Base-by-base conservation (phyloP, 306 rosid species). In the Cucurbita ficifolia region DNA sequence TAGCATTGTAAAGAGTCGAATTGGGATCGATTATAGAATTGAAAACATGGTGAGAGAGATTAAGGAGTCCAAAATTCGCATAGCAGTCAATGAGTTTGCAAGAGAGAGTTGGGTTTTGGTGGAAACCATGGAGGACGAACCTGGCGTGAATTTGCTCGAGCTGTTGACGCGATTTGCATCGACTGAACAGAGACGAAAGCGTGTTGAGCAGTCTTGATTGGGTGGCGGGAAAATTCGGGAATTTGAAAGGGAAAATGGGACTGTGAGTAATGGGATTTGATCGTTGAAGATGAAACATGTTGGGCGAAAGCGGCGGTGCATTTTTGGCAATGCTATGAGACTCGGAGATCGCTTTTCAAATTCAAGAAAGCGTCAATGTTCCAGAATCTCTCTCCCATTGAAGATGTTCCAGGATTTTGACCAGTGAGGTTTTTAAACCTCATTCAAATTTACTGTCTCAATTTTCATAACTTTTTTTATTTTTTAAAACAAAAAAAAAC, bases 41-140 rank as follows among this genome's bases (percentile, higher is more conserved):
- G 72, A 87, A 85, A 75, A 91, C 74, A 65, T 72, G 83, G 8
- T 52, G 82, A 8, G 92, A 81, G 74, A 77, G 79, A 46, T 54
- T 6, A 59, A 77, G 74, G 70, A 78, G 76, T 74, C 90, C 89
- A 48, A 87, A 81, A n/a, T 77, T 82, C 80, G 90, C 84, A 61
- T 88, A 91, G 76, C 57, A 77, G 58, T 78, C 87, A 4, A 90
- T 77, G 74, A 90, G 92, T 55, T 82, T 60, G 81, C 84, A 82
- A 46, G 89, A 84, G 79, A 88, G 82, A 19, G 77, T 33, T 46
- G 90, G 78, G 87, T 80, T 88, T 76, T 88, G 90, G 84, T 84
- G 88, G 19, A 81, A 84, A 70, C 96, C 96, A 45, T 87, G 85
- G 42, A 88, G 92, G 81, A 86, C 42, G 86, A 87, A 87, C 79